Base-by-base conservation (phyloP, 371 early-diverging fungal species). In the Mucor saturninus region DNA sequence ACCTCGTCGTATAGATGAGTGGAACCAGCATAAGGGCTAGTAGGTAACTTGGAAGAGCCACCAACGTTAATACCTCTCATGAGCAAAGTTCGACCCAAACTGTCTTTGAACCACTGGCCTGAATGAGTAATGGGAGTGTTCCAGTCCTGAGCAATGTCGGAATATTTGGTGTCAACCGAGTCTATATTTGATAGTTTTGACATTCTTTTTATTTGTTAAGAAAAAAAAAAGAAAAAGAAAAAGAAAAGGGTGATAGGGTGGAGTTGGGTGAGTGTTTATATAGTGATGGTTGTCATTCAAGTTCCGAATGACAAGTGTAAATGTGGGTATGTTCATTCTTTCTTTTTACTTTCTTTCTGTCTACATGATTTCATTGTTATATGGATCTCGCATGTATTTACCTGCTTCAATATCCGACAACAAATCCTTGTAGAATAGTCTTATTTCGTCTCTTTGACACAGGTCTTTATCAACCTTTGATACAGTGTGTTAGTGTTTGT, bases 21-120 rank as follows among this genome's bases (percentile, higher is more conserved):
- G 2, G 84, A 80, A 1, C 83, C 81, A 2, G 78, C 56, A 58
- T 85, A 80, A 21, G 86, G 87, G 2, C 59, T 67, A 0, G 83
- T 82, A 1, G 90, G 90, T 10, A 88, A 59, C 61, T 90, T 90
- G 37, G 83, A 83, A 28, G 84, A 83, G 0, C 90, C 90, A 39
- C 84, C 81, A 4, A 90, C 63, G 54, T 90, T 90, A 62, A 90
- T 87, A 21, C 90, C 90, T 52, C 88, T 79, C 61, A 89, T 61
- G 28, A 85, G 55, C 9, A 87, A 59, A 4, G 76, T 74, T 38
- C 89, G 66, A 31, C 84, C 86, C 42, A 77, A 68, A 4, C 64
- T 54, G 59, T 88, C 88, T 35, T 78, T 69, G 46, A 88, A 88
- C 80, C 83, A 84, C 21, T 74, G 76, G 21, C 76, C 76, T 42